These are phyloP conservation scores for Pulicaria dysenterica DNA, from an alignment of 129 eudicot genomes.

Conservation along the genomic window DNA sequence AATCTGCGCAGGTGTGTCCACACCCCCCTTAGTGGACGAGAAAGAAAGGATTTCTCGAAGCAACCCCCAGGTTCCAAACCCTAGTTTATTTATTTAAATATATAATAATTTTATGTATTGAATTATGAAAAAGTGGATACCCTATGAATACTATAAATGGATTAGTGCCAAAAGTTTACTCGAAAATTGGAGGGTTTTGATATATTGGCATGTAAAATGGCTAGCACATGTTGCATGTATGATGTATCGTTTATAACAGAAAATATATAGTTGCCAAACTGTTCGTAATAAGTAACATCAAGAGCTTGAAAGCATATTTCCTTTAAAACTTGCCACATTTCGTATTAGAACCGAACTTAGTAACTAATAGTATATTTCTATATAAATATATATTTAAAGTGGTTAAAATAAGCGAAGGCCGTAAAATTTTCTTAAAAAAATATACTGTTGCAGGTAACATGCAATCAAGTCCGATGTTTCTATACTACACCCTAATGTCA, in stretches of 20 bases:
- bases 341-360: background rate
- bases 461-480: too few relatives aligned
- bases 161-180: background rate
- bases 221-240: constrained; percentile 27
- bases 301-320: background rate
- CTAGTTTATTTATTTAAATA: background rate
- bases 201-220: constrained; percentile 7
- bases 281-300: background rate
- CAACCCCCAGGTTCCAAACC: too few relatives aligned
- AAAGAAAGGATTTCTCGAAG: too few relatives aligned
- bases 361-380: background rate
- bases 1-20: too few relatives aligned
- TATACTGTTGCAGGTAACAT: too few relatives aligned
- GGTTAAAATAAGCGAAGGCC: too few relatives aligned
- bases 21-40: too few relatives aligned
- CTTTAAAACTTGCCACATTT: background rate
- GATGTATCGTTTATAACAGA: constrained; percentile 6
- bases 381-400: too few relatives aligned
- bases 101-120: background rate
- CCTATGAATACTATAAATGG: background rate
- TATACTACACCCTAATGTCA: too few relatives aligned
- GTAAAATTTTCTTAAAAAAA: too few relatives aligned
- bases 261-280: too few relatives aligned
- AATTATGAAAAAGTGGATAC: background rate
- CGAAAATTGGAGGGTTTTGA: background rate